These are phyloP conservation scores for Monosporascus sp. DNA, from an alignment of 2,329 filamentous ascomycete genomes.

Conservation along the genomic window DNA sequence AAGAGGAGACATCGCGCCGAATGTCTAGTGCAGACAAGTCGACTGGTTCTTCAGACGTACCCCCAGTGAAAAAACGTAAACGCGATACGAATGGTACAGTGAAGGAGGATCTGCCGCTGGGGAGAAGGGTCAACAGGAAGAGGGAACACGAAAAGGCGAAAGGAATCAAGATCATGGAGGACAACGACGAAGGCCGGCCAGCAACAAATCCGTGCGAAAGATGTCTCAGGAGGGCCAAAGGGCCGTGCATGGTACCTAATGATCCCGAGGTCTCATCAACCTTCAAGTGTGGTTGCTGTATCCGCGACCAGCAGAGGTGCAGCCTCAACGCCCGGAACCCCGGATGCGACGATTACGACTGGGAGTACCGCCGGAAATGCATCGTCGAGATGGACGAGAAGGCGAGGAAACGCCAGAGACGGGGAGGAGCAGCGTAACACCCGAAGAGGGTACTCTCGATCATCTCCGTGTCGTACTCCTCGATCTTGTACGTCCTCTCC, in stretches of 20 bases:
- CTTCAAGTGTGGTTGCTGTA: background rate
- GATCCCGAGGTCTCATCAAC: background rate
- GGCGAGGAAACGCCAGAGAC: background rate
- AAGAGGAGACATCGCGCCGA: background rate
- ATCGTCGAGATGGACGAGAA: background rate
- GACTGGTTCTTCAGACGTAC: background rate
- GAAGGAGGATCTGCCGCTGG: background rate
- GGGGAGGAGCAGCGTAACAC: background rate
- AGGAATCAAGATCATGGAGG: background rate
- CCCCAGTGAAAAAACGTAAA: background rate
- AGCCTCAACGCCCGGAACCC: background rate
- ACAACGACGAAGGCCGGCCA: background rate
- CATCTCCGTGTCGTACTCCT: constrained; percentile 84
- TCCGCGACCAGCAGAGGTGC: background rate
- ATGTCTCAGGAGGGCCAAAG: background rate
- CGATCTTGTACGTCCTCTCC: constrained; percentile 63
- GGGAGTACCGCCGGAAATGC: background rate
- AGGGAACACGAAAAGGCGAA: background rate
- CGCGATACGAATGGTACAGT: background rate
- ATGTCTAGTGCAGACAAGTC: background rate
- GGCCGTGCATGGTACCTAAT: background rate
- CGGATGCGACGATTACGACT: background rate
- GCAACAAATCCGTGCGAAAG: background rate
- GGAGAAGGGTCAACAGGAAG: background rate
- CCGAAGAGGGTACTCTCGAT: constrained; percentile 75